Percentiles rank a stretch among this genome's conserved stretches.
Conservation (phyloP, 208 protist species). For the Acanthamoeba lenticulata region DNA sequence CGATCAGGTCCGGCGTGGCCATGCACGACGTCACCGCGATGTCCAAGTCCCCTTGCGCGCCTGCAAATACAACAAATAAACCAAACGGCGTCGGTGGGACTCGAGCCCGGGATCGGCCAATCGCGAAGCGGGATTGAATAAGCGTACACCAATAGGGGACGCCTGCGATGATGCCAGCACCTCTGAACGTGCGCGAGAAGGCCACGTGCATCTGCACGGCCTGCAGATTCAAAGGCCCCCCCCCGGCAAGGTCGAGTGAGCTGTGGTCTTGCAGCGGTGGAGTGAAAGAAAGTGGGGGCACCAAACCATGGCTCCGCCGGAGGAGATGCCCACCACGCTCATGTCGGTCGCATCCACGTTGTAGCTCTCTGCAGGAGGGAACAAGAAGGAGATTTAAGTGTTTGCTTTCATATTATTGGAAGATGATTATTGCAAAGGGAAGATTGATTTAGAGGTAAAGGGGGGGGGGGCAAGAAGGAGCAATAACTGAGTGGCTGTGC, state of each 20-base stretch:
- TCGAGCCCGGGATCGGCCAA: neutral
- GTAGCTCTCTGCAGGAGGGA: neutral
- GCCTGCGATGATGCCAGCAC: slow-evolving; percentile 43
- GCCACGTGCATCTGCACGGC: slow-evolving; percentile 27
- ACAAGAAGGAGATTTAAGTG: no score
- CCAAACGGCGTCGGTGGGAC: neutral
- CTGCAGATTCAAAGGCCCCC: neutral
- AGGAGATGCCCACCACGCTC: neutral
- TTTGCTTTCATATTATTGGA: no score
- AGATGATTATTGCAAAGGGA: no score
- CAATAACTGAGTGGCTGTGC: no score
- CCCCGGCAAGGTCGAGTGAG: neutral
- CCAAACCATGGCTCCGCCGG: slow-evolving; percentile 16
- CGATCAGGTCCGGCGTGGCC: slow-evolving; percentile 4
- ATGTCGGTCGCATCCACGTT: neutral
- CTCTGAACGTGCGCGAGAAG: neutral
- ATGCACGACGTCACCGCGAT: slow-evolving; percentile 6
- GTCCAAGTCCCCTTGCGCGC: neutral
- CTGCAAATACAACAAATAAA: neutral
- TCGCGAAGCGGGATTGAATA: neutral
- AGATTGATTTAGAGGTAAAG: no score
- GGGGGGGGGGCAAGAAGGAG: no score
- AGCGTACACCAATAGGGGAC: slow-evolving; percentile 23
- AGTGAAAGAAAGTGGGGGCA: neutral
- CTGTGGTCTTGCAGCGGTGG: neutral